These are phyloP conservation scores for Phytopythium chamaehyphon DNA, from an alignment of 352 stramenopile species.

Conservation along the genomic window DNA sequence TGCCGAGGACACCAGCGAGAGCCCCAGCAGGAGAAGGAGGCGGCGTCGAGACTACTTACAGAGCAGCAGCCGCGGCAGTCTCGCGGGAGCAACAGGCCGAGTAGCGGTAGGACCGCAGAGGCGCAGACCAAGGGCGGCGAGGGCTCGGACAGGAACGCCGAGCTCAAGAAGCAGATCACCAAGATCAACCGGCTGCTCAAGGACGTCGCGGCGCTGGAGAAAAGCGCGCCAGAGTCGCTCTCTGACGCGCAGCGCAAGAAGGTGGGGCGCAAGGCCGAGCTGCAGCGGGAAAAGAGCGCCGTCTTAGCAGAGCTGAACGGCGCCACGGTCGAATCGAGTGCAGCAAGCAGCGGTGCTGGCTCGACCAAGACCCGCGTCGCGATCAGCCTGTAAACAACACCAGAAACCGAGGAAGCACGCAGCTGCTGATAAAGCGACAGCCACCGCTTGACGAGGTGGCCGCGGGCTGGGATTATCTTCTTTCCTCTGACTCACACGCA, in stretches of 20 bases:
- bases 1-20: not conserved
- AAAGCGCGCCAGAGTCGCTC: constrained; percentile 9
- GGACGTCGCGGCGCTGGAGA: constrained; percentile 20
- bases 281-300: constrained; percentile 25
- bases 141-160: constrained; percentile 2
- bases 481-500: no score
- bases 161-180: constrained; percentile 26
- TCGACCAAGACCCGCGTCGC: not conserved
- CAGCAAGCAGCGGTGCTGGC: constrained; percentile 6
- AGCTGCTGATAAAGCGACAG: no score
- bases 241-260: constrained; percentile 34
- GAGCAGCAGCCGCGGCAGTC: not conserved
- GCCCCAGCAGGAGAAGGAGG: constrained; percentile 4
- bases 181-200: constrained; percentile 50
- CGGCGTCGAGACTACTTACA: not conserved
- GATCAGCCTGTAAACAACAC: constrained; percentile 1
- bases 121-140: not conserved
- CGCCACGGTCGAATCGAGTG: constrained; percentile 38
- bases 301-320: constrained; percentile 47
- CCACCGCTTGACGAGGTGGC: not conserved
- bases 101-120: constrained; percentile 11
- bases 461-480: no score
- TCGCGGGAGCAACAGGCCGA: not conserved
- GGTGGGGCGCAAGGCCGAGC: constrained; percentile 27
- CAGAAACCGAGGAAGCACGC: not conserved